These are phyloP conservation scores for Prunus dulcis DNA, from an alignment of 306 rosid genomes.

Conservation along the genomic window DNA sequence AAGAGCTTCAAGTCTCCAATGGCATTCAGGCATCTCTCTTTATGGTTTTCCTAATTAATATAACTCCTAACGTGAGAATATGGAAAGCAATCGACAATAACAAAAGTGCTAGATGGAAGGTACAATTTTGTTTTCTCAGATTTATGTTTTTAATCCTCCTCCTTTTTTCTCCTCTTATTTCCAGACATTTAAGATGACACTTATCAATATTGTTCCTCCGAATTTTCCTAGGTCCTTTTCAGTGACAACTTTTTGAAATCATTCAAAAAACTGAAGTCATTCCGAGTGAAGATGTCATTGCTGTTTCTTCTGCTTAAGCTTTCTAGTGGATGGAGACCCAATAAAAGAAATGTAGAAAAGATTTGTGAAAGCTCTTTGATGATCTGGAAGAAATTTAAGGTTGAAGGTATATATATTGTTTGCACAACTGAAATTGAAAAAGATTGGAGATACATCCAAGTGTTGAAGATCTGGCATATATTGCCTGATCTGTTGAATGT, in stretches of 20 bases:
- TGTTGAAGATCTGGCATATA: constrained; percentile 72
- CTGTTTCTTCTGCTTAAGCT: constrained; percentile 54
- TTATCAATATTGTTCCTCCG: too few relatives aligned
- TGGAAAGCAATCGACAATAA: constrained; percentile 55
- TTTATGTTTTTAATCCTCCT: neutral
- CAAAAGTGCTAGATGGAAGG: constrained; percentile 58
- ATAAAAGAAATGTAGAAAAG: constrained; percentile 28
- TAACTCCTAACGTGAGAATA: constrained; percentile 44
- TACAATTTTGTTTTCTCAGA: constrained; percentile 15
- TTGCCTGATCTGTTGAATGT: constrained; percentile 32
- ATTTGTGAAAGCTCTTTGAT: constrained; percentile 41
- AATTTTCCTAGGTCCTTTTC: constrained; percentile 45
- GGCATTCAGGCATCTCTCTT: constrained; percentile 23
- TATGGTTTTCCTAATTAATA: constrained; percentile 46
- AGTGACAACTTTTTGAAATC: constrained; percentile 70
- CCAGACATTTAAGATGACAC: neutral
- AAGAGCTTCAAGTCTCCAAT: constrained; percentile 25
- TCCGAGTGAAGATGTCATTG: constrained; percentile 38
- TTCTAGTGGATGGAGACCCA: constrained; percentile 77
- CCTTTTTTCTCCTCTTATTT: constrained; percentile 18
- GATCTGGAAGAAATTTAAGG: constrained; percentile 55
- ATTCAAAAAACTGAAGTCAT: constrained; percentile 42
- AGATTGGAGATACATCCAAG: constrained; percentile 40
- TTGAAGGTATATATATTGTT: constrained; percentile 47
- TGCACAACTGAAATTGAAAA: constrained; percentile 58